phyloP scores from a whole-genome alignment of 495 filamentous ascomycete species.

The Sporormia fimetaria region DNA sequence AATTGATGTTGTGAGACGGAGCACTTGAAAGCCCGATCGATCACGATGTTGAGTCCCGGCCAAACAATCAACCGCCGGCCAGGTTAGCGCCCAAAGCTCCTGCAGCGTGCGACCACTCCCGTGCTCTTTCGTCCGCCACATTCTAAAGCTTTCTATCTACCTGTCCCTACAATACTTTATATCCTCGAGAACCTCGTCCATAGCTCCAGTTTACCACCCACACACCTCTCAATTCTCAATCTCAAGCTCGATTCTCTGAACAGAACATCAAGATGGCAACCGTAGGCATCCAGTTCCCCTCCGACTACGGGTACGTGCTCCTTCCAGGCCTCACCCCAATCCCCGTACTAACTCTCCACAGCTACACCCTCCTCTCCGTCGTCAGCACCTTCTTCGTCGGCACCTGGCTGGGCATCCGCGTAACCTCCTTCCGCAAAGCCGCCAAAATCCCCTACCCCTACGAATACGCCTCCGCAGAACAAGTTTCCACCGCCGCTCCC shows the following conservation, averaged over 20 bases:
- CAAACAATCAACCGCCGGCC: too few relatives aligned
- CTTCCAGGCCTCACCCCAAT: neutral
- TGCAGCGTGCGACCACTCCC: too few relatives aligned
- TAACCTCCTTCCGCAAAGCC: conserved; percentile 30
- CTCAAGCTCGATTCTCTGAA: neutral
- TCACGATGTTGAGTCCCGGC: too few relatives aligned
- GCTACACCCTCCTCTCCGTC: conserved; percentile 32
- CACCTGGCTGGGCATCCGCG: conserved; percentile 30
- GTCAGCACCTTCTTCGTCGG: conserved; percentile 29
- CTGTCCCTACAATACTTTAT: too few relatives aligned
- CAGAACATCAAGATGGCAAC: conserved; percentile 1
- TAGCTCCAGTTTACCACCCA: too few relatives aligned
- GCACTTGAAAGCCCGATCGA: too few relatives aligned
- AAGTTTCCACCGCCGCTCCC: conserved; percentile 17
- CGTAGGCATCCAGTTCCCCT: conserved; percentile 25
- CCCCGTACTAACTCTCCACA: conserved; percentile 8
- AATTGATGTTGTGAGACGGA: too few relatives aligned
- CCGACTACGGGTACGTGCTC: conserved; percentile 33
- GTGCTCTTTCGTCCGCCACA: too few relatives aligned
- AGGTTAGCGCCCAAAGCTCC: too few relatives aligned
- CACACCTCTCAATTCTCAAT: neutral
- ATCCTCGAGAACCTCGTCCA: too few relatives aligned
- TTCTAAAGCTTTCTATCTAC: too few relatives aligned
- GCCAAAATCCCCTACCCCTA: conserved; percentile 32
- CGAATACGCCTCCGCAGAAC: conserved; percentile 30